Evolutionary conservation across 495 filamentous ascomycete species (phyloP), one percentile per base, ranked within the genome.

Genomic region (Hypomontagnella submonticulosa): DNA sequence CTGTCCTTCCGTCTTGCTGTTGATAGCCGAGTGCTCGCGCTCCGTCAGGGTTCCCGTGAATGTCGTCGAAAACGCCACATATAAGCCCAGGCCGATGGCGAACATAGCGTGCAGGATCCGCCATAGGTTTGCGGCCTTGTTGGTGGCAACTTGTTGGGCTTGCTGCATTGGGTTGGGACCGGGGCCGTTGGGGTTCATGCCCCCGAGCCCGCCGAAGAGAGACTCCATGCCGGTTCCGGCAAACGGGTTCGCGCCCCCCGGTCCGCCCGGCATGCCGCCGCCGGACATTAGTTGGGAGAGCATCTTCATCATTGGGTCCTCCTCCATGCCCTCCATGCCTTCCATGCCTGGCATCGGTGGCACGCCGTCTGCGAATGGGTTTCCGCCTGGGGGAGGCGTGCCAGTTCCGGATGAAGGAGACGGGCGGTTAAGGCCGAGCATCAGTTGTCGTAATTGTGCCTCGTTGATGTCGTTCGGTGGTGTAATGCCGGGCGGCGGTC

Each of bases 91-190:
- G 0, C 78, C 75, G 10, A 96, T 71, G 0, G 92, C 87, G 74
- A 93, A 90, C 0, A 92, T 37, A 2, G 87, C 84, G 75, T 97
- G 93, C 12, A 95, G 71, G 11, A 91, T 79, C 51, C 90, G 87
- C 91, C 92, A 96, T 0, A 92, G 57, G 56, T 86, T 83, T 1
- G 76, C 69, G 8, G 74, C 75, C 54, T 76, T 83, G 74, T 81
- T 80, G 57, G 75, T 61, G 30, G 65, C 67, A 20, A 38, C 49
- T 18, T 67, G 60, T 43, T 70, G 67, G 36, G 60, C 64, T 49
- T 71, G 71, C 54, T 70, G 71, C 57, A 84, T 47, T 75, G 85
- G 37, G 81, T 83, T 51, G 79, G 64, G 7, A 77, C 73, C 58
- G 69, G 44, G 13, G 32, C 13, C 55, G 44, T 33, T 30, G 13